Base-by-base conservation (phyloP, 345 rosid genomes). In the Populus ilicifolia region DNA sequence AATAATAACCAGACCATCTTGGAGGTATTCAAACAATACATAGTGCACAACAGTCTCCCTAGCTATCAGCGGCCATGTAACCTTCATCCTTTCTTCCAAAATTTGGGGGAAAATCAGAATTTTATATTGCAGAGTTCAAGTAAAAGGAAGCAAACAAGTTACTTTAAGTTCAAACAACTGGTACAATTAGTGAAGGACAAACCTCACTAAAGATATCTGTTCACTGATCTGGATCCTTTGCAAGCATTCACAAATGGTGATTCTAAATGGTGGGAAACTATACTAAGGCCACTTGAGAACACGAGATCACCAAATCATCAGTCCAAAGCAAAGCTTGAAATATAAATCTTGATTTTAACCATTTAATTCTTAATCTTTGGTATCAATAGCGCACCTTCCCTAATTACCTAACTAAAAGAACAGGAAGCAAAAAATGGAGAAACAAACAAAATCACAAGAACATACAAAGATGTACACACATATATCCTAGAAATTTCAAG, bases 21-120 rank as follows among this genome's bases (percentile, higher is more conserved):
- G 78, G 63, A 87, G 82, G 86, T 85, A 88, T 83, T 96, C 94
- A 21, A 96, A 89, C 76, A 85, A 30, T 76, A 87, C 89, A 84
- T 77, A 94, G 80, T 94, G 94, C 75, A 92, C 78, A 54, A 92
- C 46, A 20, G 92, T 97, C 85, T 93, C 98, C 88, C 99, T 88
- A 76, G 90, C 79, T 67, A 93, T 83, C 73, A 96, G 71, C 18
- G 97, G 99, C 99, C 99, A 96, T 11, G 96, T 71, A 73, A 91
- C 87, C 93, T 96, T 96, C 93, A 91, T 80, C 91, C 99, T 96
- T 91, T 87, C 90, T 88, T 88, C 89, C 93, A 43, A 63, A 86
- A 92, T 83, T 73, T 75, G 29, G 79, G 36, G 59, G 71, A 80
- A 44, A 72, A 81, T 81, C 73, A 87, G 80, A 80, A 83, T 78